Base-by-base conservation (phyloP, 371 early-diverging fungal species). In the Rhizopus microsporus region DNA sequence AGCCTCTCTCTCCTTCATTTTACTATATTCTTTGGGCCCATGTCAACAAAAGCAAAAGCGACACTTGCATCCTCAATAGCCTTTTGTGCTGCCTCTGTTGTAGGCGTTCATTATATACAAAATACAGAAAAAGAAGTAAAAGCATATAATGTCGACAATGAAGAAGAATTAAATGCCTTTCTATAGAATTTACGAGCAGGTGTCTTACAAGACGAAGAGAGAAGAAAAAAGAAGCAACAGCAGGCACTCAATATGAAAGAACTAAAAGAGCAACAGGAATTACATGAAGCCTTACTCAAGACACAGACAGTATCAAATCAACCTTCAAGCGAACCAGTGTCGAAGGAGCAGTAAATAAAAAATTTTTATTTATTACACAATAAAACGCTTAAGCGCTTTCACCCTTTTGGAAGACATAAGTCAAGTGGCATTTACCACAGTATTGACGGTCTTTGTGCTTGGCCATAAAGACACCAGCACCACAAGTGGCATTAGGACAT, bases 401-500 rank as follows among this genome's bases (percentile, higher is more conserved):
- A 17, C 54, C 68, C 67, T 65, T 62, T 63, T 81, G 75, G 68
- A 81, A 78, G 62, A 79, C 79, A 51, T 75, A 81, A 53, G 82
- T 81, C 66, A 81, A 66, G 42, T 77, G 75, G 56, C 83, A 82
- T 67, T 79, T 84, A 69, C 91, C 92, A 80, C 92, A 92, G 89
- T 93, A 93, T 82, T 97, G 96, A 75, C 97, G 93, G 74, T 97
- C 94, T 75, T 85, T 81, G 88, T 94, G 94, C 88, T 85, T 88
- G 72, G 96, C 94, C 95, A 98, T 95, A 83, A 99, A 99, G 78
- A 97, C 89, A 84, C 97, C 99, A 62, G 96, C 93, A 74, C 98
- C 97, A 86, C 97, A 98, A 56, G 88, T 87, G 67, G 82, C 85
- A 79, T 80, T 88, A 66, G 94, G 93, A 85, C 95, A 94, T 85